These are phyloP conservation scores for Passalora sequoiae DNA, from an alignment of 2,329 filamentous ascomycete genomes.

Conservation along the genomic window DNA sequence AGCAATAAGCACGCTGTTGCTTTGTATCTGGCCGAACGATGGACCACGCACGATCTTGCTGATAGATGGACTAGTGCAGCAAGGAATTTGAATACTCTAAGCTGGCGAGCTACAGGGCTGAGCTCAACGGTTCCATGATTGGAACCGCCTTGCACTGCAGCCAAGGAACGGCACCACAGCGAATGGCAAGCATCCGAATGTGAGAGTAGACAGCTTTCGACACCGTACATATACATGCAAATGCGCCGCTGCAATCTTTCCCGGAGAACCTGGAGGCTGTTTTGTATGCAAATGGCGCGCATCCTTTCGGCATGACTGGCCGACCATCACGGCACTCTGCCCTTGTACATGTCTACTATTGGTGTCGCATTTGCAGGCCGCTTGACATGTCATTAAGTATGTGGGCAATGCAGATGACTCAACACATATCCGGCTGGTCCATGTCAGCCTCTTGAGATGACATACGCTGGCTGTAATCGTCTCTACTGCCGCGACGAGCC, in stretches of 20 bases:
- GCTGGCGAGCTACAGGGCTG: conserved; percentile 3
- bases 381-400: conserved; percentile 10
- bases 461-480: conserved; percentile 12
- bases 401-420: conserved; percentile 15
- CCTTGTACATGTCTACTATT: conserved; percentile 4
- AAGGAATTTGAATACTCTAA: not conserved
- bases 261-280: not conserved
- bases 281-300: not conserved
- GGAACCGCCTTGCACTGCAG: conserved; percentile 1
- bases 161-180: not conserved
- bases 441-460: conserved; percentile 10
- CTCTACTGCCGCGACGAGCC: not conserved
- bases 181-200: not conserved
- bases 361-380: conserved; percentile 13
- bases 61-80: conserved; percentile 2
- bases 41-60: no score
- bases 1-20: not conserved
- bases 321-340: conserved; percentile 6
- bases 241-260: conserved; percentile 4
- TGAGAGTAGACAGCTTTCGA: not conserved
- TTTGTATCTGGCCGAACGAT: not conserved
- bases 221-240: no score
- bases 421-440: conserved; percentile 1
- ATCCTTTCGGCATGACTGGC: conserved; percentile 6
- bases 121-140: not conserved